Conservation (phyloP, 768 basidiomycete genomes). For the Postia placenta region DNA sequence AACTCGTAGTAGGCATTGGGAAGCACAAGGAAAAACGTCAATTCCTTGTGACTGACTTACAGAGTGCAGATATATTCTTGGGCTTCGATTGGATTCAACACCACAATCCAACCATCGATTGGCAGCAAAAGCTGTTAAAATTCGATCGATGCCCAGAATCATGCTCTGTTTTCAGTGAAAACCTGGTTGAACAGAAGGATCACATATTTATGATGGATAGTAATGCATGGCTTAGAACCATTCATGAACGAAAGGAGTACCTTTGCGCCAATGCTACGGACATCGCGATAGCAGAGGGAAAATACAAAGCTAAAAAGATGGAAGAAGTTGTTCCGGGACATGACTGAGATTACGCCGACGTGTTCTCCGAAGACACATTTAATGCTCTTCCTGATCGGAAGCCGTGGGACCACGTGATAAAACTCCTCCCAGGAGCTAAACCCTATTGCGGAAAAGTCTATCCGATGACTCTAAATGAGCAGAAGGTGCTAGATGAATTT, state of each 20-base stretch:
- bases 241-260: not conserved
- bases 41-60: constrained; percentile 7
- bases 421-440: constrained; percentile 9
- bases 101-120: constrained; percentile 17
- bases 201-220: constrained; percentile 3
- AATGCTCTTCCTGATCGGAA: constrained; percentile 7
- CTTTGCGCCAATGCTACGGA: constrained; percentile 5
- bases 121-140: constrained; percentile 6
- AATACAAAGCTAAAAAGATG: not conserved
- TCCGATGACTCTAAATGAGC: constrained; percentile 10
- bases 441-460: constrained; percentile 13
- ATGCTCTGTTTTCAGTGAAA: constrained; percentile 1
- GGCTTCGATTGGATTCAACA: constrained; percentile 14
- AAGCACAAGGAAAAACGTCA: constrained; percentile 8
- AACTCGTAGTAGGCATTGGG: not conserved
- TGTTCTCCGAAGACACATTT: constrained; percentile 2
- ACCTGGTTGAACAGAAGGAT: not conserved
- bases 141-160: constrained; percentile 6
- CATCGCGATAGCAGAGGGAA: constrained; percentile 7
- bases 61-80: constrained; percentile 9
- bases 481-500: constrained; percentile 13
- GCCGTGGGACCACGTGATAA: constrained; percentile 15
- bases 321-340: constrained; percentile 9
- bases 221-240: not conserved
- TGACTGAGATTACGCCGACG: constrained; percentile 4